Evolutionary conservation across 2,329 filamentous ascomycete species (phyloP), one percentile per base, ranked within the genome.

Genomic region (Diaporthe batatas): DNA sequence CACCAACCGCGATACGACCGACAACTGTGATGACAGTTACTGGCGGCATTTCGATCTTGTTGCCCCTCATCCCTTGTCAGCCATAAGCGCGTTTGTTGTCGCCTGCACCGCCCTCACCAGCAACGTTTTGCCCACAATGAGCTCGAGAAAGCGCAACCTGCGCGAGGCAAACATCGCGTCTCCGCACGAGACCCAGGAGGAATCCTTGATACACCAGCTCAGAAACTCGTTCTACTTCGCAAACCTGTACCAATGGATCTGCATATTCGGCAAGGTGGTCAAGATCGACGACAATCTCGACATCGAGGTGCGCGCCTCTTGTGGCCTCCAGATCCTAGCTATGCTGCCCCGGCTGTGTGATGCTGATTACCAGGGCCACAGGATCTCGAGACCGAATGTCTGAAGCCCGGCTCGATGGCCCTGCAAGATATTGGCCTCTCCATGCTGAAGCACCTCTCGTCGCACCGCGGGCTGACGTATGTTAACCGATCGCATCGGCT

Each of bases 151-250:
- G 81, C 84, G 87, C 79, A 80, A 84, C 74, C 77, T 83, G 74
- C 83, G 83, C 78, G 85, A 87, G 76, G 80, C 82, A 76, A 83
- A 84, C 65, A 73, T 79, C 74, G 76, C 81, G 75, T 57, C 81
- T 76, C 76, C 73, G 3, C 74, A 77, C 47, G 69, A 72, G 10
- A 73, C 78, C 10, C 77, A 79, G 29, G 80, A 82, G 73, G 76
- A 78, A 1, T 80, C 84, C 5, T 77, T 91, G 70, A 86, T 97
- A 36, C 85, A 90, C 73, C 91, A 88, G 76, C 89, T 98, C 77
- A 91, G 96, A 75, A 96, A 94, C 80, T 95, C 94, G 88, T 98
- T 96, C 95, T 93, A 98, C 82, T 98, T 98, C 83, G 94, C 96
- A 74, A 96, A 95, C 79, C 85, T 98, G 10, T 95, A 93, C 84